Evolutionary conservation across 176 grass and related monocot genomes (phyloP).

Genomic region (Avena eriantha): DNA sequence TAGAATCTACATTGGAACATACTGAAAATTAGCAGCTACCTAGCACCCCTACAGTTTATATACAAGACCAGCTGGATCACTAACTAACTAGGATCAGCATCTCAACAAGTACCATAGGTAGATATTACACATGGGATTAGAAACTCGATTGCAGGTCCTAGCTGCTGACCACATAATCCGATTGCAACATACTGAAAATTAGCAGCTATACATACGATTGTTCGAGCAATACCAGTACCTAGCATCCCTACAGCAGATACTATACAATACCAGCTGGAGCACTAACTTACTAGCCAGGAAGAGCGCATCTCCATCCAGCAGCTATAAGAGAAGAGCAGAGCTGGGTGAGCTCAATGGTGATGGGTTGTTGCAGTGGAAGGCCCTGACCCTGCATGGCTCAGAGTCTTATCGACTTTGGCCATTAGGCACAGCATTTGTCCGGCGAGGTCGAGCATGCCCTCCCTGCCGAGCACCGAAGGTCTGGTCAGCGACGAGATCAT

Average conservation of each 20-base stretch:
- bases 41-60: not conserved
- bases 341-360: constrained; percentile 6
- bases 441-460: constrained; percentile 39
- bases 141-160: not conserved
- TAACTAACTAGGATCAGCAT: not conserved
- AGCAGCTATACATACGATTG: not conserved
- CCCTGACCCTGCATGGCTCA: constrained; percentile 19
- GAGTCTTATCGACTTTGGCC: constrained; percentile 74
- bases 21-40: not conserved
- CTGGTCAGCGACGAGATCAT: constrained; percentile 68
- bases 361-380: not conserved
- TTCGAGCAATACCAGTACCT: not conserved
- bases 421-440: constrained; percentile 72
- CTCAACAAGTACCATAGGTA: not conserved
- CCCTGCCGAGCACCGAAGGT: not conserved
- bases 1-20: not conserved
- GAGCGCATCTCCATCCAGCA: not conserved
- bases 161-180: constrained; percentile 2
- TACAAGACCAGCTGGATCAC: not conserved
- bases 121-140: not conserved
- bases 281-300: not conserved
- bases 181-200: too few relatives aligned
- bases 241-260: not conserved
- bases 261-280: not conserved
- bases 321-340: not conserved